Evolutionary conservation across 768 basidiomycete species (phyloP).

Genomic region (Naganishia vishniacii): DNA sequence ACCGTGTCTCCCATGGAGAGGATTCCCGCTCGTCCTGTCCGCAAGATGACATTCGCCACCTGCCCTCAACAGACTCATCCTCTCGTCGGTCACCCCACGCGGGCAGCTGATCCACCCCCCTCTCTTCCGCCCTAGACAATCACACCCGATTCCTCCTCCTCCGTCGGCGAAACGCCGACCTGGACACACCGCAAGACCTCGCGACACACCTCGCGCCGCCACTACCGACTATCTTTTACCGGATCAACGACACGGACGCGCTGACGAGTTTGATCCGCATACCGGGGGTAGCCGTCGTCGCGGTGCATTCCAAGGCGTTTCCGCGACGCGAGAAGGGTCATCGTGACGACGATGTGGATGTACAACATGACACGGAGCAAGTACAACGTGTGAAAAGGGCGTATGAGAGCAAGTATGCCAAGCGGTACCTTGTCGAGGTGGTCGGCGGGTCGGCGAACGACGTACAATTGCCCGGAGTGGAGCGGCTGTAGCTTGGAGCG

Average conservation of each 20-base stretch:
- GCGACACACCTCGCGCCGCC: background rate
- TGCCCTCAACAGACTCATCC: too few species aligned
- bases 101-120: too few species aligned
- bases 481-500: background rate
- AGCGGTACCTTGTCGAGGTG: constrained; percentile 21
- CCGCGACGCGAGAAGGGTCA: background rate
- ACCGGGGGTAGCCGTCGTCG: background rate
- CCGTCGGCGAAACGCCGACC: constrained; percentile 9
- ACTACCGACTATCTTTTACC: background rate
- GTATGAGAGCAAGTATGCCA: constrained; percentile 11
- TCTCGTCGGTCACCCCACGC: too few species aligned
- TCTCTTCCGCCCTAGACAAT: constrained; percentile 32
- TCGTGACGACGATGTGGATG: background rate
- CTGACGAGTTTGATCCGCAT: background rate
- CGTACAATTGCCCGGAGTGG: background rate
- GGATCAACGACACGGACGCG: background rate
- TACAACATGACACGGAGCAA: background rate
- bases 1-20: too few species aligned
- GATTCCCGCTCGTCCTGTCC: too few species aligned
- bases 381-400: background rate
- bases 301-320: background rate
- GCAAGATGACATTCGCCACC: too few species aligned
- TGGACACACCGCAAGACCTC: background rate
- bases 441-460: background rate
- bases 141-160: constrained; percentile 44